Conservation (phyloP, 1,284 basidiomycete species). For the Apiotrichum gracile region DNA sequence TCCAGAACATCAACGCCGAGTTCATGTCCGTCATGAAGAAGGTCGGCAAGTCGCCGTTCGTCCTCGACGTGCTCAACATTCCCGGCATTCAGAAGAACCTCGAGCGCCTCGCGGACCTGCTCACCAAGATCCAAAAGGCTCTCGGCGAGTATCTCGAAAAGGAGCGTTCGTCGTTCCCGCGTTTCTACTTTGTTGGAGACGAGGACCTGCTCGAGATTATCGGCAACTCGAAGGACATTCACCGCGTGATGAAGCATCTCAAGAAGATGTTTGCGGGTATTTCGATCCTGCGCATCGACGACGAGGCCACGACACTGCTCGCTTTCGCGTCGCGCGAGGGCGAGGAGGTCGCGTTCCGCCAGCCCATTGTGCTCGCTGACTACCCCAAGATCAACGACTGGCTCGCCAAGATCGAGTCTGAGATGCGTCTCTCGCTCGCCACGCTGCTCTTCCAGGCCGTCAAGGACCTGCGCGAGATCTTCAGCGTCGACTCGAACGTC, state of each 20-base stretch:
- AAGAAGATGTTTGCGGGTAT: constrained; percentile 99
- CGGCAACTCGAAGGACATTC: constrained; percentile 97
- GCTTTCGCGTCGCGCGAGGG: constrained; percentile 93
- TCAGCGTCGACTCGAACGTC: constrained; percentile 49
- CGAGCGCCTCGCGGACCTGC: constrained; percentile 89
- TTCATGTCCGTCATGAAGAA: constrained; percentile 99
- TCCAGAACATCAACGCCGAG: constrained; percentile 98
- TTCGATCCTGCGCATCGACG: constrained; percentile 80
- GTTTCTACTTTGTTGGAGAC: constrained; percentile 99
- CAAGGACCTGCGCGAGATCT: constrained; percentile 63
- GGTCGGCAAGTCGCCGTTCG: constrained; percentile 97
- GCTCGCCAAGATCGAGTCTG: constrained; percentile 84
- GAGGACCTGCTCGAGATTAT: constrained; percentile 98
- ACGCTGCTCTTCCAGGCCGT: constrained; percentile 36
- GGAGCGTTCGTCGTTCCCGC: constrained; percentile 93
- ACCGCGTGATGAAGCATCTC: constrained; percentile 95
- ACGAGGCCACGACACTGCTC: constrained; percentile 64
- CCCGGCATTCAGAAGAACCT: constrained; percentile 92
- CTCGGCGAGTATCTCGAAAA: constrained; percentile 98
- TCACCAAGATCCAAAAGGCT: constrained; percentile 99
- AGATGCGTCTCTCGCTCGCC: constrained; percentile 91
- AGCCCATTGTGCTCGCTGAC: constrained; percentile 81
- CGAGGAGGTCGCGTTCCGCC: constrained; percentile 79
- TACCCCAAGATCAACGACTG: constrained; percentile 98
- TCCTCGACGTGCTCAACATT: constrained; percentile 95